Evolutionary conservation across 805 yeast genomes (phyloP), one percentile per base, ranked within the genome.

Genomic region (Metschnikowia lunata): DNA sequence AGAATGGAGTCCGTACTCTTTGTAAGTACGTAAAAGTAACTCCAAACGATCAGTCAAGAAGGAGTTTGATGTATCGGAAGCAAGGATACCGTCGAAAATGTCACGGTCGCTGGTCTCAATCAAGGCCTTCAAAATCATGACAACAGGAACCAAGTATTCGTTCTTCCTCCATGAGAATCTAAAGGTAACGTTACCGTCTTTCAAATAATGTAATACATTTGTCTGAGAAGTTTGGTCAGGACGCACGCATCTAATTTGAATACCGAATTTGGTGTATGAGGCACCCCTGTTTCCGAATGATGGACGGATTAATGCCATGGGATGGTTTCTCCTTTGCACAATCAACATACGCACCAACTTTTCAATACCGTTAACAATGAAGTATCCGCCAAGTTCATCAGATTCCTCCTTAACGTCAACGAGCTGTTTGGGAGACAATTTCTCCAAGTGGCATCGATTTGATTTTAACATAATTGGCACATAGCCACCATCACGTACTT

Each of bases 221-320:
- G 98, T 89, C 69, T 90, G 97, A 15, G 99, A 90, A 14, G 97
- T 86, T 72, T 93, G 98, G 67, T 93, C 99, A 4, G 96, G 95
- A 62, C 99, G 81, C 2, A 89, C 97, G 49, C 85, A 80, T 70
- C 99, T 81, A 49, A 93, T 85, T 71, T 90, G 97, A 49, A 93
- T 81, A 82, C 99, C 99, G 56, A 68, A 93, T 48, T 82, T 81
- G 34, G 96, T 74, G 69, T 93, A 93, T 7, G 88, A 69, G 7
- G 91, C 85, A 59, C 99, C 99, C 76, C 99, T 84, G 70, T 89
- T 89, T 40, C 83, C 84, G 61, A 91, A 93, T 9, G 96, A 86
- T 30, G 96, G 95, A 71, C 99, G 88, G 47, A 89, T 84, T 58
- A 93, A 81, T 10, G 98, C 98, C 97, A 93, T 88, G 23, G 98